Evolutionary conservation across 2,329 filamentous ascomycete species (phyloP).

Genomic region (Stachybotrys elegans): DNA sequence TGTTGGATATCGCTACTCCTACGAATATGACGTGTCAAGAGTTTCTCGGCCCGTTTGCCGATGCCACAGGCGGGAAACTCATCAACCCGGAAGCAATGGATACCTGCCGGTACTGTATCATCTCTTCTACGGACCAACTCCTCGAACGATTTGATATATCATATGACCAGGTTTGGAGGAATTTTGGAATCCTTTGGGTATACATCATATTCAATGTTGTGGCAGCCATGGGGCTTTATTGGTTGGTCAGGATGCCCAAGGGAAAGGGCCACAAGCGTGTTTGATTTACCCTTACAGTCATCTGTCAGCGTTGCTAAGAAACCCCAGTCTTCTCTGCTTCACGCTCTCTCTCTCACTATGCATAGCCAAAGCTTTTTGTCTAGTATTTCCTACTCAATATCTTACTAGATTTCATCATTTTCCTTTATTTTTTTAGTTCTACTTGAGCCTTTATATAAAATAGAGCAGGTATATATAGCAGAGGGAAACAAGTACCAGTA

Average conservation of each 20-base stretch:
- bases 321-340: too few species aligned
- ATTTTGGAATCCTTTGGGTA: constrained; percentile 49
- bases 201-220: constrained; percentile 45
- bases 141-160: constrained; percentile 33
- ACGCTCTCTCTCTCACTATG: too few species aligned
- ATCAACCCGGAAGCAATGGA: constrained; percentile 34
- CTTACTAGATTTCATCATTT: too few species aligned
- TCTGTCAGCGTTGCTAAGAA: too few species aligned
- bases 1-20: constrained; percentile 52
- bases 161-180: constrained; percentile 48
- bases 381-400: too few species aligned
- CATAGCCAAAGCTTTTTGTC: too few species aligned
- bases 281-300: too few species aligned
- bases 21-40: constrained; percentile 40
- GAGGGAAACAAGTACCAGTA: too few species aligned
- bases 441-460: too few species aligned
- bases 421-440: too few species aligned
- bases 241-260: constrained; percentile 29
- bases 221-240: constrained; percentile 43
- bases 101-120: constrained; percentile 38
- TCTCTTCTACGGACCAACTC: constrained; percentile 32
- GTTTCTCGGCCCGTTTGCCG: constrained; percentile 43
- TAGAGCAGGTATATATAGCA: too few species aligned
- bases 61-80: constrained; percentile 40
- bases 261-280: too few species aligned